These are phyloP conservation scores for Acacia pycnantha DNA, from an alignment of 331 rosid species.

Conservation along the genomic window DNA sequence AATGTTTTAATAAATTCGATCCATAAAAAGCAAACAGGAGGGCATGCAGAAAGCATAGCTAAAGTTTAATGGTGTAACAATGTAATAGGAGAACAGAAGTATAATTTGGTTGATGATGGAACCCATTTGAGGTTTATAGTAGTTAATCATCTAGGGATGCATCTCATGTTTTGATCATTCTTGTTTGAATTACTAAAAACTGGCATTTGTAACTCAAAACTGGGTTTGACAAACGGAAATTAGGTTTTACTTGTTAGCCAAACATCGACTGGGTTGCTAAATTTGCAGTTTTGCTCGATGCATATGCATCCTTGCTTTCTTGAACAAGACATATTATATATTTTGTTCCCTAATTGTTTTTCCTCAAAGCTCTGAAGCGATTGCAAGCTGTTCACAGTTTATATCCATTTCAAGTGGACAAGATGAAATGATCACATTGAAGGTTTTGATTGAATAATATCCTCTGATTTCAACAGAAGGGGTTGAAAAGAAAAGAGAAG, in stretches of 20 bases:
- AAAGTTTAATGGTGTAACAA: background rate
- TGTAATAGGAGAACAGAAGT: background rate
- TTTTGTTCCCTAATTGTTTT: background rate
- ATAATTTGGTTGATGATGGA: background rate
- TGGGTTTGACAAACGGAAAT: too few species aligned
- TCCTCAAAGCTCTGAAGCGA: background rate
- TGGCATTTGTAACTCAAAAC: too few species aligned
- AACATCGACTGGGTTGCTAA: background rate
- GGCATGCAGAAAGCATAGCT: background rate
- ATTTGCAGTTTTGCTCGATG: background rate
- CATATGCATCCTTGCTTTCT: background rate
- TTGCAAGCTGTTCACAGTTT: too few species aligned
- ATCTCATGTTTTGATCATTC: background rate
- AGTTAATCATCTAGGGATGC: background rate
- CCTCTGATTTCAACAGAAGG: background rate
- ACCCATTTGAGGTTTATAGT: background rate
- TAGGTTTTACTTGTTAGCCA: background rate
- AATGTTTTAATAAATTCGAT: background rate
- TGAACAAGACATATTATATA: background rate
- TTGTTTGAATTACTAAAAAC: background rate
- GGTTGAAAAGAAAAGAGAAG: too few species aligned
- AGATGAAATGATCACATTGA: background rate
- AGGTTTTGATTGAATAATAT: background rate
- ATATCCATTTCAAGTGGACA: background rate
- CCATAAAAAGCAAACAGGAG: background rate